Percentiles rank a stretch among this genome's conserved stretches.
phyloP scores from a whole-genome alignment of 1,139 yeast species.

The Yamadazyma diddensiae region DNA sequence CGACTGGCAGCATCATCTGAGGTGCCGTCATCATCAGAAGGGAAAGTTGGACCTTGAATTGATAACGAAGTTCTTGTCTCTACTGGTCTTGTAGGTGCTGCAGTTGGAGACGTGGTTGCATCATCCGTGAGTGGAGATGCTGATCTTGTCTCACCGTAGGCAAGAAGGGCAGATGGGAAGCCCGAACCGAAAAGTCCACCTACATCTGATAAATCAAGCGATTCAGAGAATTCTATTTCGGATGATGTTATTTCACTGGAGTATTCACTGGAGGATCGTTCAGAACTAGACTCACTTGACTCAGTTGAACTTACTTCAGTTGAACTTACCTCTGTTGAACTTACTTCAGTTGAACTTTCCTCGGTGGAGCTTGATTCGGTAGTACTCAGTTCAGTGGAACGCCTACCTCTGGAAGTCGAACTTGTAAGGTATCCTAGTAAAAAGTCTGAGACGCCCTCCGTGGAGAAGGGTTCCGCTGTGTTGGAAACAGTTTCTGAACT shows the following conservation, averaged over 20 bases:
- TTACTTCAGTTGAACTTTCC: not conserved
- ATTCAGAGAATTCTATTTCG: not conserved
- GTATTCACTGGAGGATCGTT: constrained; percentile 1
- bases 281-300: not conserved
- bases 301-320: not conserved
- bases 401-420: not conserved
- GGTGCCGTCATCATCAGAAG: constrained; percentile 3
- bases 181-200: constrained; percentile 2
- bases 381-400: no score
- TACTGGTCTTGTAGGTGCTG: not conserved
- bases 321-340: not conserved
- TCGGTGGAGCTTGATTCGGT: not conserved
- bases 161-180: constrained; percentile 8
- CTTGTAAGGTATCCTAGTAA: not conserved
- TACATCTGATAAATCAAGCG: constrained; percentile 1
- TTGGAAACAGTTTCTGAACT: constrained; percentile 1
- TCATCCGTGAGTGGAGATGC: constrained; percentile 6
- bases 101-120: constrained; percentile 1
- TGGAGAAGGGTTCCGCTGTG: not conserved
- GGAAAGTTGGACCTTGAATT: constrained; percentile 3
- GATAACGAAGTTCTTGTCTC: not conserved
- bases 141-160: constrained; percentile 8
- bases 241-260: not conserved
- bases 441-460: constrained; percentile 1
- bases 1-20: constrained; percentile 9